These are phyloP conservation scores for Warburgia ugandensis DNA, from an alignment of 164 flowering plant species.

Conservation along the genomic window DNA sequence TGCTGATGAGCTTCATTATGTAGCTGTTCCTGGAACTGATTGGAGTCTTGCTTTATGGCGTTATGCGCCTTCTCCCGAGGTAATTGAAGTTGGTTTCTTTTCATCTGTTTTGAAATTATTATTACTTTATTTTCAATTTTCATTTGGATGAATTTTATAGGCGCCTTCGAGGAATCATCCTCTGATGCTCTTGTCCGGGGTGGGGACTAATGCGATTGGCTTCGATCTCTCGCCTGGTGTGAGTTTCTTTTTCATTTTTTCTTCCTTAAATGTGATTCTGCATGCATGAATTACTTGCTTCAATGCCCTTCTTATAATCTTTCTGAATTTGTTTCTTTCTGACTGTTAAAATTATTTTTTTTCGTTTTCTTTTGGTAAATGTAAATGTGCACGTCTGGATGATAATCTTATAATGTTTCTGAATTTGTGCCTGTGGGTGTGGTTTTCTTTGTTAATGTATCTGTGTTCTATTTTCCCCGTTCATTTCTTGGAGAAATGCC, in stretches of 20 bases:
- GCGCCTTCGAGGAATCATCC: slow-evolving; percentile 87
- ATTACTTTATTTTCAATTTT: background rate
- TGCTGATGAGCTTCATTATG: slow-evolving; percentile 97
- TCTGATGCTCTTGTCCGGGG: slow-evolving; percentile 84
- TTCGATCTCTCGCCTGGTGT: slow-evolving; percentile 94
- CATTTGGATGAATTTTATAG: slow-evolving; percentile 19
- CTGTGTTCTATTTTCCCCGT: too few species aligned
- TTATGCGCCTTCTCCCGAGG: slow-evolving; percentile 71
- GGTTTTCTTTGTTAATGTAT: too few species aligned
- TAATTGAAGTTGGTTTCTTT: too few species aligned
- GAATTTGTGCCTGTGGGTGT: too few species aligned
- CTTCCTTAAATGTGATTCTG: background rate
- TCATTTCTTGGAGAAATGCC: too few species aligned
- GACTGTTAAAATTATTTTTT: too few species aligned
- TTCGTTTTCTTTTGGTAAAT: too few species aligned
- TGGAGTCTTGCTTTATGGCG: slow-evolving; percentile 99
- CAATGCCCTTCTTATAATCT: too few species aligned
- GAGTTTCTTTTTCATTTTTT: background rate
- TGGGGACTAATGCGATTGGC: slow-evolving; percentile 95
- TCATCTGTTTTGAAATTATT: background rate
- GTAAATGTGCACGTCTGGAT: too few species aligned
- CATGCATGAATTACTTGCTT: too few species aligned
- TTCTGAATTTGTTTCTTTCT: too few species aligned
- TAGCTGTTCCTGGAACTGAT: slow-evolving; percentile 49
- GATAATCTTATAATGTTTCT: too few species aligned